phyloP scores from a whole-genome alignment of 306 rosid genomes.

The Vigna mungo region DNA sequence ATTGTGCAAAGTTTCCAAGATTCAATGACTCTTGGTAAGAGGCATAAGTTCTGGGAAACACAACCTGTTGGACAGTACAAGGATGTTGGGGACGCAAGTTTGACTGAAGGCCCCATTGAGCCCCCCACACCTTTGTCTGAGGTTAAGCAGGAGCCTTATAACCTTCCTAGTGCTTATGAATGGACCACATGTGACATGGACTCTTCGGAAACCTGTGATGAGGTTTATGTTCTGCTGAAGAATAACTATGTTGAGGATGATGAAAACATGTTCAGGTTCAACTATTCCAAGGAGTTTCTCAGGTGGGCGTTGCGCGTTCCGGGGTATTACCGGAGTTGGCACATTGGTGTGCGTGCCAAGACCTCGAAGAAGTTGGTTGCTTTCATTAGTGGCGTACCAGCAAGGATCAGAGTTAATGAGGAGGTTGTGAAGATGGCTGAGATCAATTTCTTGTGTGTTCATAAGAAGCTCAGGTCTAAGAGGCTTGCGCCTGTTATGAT shows the following conservation, averaged over 20 bases:
- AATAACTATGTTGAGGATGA: conserved; percentile 78
- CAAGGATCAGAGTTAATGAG: conserved; percentile 68
- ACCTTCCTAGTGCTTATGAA: conserved; percentile 63
- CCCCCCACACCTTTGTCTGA: conserved; percentile 70
- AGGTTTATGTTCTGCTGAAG: conserved; percentile 47
- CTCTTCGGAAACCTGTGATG: conserved; percentile 39
- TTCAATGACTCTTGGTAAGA: conserved; percentile 63
- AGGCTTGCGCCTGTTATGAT: conserved; percentile 91
- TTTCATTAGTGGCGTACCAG: conserved; percentile 83
- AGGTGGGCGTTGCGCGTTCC: conserved; percentile 82
- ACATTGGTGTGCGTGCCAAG: conserved; percentile 82
- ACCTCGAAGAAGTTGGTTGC: conserved; percentile 52
- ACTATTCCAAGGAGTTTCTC: conserved; percentile 79
- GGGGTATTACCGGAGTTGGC: conserved; percentile 72
- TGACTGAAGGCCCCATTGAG: conserved; percentile 74
- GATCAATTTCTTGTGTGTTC: conserved; percentile 84
- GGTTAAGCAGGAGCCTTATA: conserved; percentile 83
- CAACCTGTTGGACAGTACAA: conserved; percentile 84
- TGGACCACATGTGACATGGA: conserved; percentile 52
- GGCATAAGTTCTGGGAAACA: conserved; percentile 59
- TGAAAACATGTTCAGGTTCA: conserved; percentile 66
- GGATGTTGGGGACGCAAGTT: conserved; percentile 62
- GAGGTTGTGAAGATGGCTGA: conserved; percentile 80
- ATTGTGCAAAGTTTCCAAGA: conserved; percentile 66
- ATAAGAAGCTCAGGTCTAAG: conserved; percentile 82